Conservation (phyloP, 352 stramenopile species). For the Pythium coloratum region DNA sequence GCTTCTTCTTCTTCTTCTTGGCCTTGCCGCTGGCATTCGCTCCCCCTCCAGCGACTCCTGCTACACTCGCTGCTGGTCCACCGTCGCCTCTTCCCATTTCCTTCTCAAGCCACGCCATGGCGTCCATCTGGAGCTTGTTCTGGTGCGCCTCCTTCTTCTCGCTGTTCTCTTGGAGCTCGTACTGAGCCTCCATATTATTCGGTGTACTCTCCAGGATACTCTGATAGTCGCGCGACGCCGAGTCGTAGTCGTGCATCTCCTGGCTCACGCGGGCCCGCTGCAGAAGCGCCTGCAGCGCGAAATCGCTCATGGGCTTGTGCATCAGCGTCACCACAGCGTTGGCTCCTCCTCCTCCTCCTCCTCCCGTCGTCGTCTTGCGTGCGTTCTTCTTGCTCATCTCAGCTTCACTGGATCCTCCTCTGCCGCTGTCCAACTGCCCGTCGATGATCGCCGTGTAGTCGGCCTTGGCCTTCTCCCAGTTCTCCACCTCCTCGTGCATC, state of each 20-base stretch:
- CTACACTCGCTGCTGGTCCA: conserved; percentile 10
- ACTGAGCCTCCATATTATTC: conserved; percentile 80
- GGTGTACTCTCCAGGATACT: conserved; percentile 56
- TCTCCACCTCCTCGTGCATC: conserved; percentile 47
- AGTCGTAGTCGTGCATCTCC: conserved; percentile 51
- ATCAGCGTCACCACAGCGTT: not conserved
- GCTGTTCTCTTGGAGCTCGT: conserved; percentile 60
- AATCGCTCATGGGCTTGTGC: conserved; percentile 51
- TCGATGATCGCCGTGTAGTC: conserved; percentile 79
- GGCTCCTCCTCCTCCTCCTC: too few relatives aligned
- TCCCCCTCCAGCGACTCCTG: not conserved
- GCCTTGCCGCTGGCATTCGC: conserved; percentile 12
- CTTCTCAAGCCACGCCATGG: conserved; percentile 44
- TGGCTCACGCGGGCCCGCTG: conserved; percentile 51
- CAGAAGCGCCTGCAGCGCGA: conserved; percentile 52
- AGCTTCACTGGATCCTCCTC: conserved; percentile 7
- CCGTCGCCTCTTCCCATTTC: conserved; percentile 25
- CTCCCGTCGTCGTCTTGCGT: not conserved
- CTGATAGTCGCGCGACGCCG: conserved; percentile 59
- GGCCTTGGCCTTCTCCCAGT: conserved; percentile 37
- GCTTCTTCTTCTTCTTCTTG: conserved; percentile 76
- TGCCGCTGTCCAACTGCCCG: conserved; percentile 51
- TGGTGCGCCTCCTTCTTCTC: conserved; percentile 43
- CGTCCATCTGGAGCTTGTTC: conserved; percentile 46
- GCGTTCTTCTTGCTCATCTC: not conserved